Evolutionary conservation across 805 yeast genomes (phyloP), one percentile per base, ranked within the genome.

Genomic region (Deakozyma indianensis): DNA sequence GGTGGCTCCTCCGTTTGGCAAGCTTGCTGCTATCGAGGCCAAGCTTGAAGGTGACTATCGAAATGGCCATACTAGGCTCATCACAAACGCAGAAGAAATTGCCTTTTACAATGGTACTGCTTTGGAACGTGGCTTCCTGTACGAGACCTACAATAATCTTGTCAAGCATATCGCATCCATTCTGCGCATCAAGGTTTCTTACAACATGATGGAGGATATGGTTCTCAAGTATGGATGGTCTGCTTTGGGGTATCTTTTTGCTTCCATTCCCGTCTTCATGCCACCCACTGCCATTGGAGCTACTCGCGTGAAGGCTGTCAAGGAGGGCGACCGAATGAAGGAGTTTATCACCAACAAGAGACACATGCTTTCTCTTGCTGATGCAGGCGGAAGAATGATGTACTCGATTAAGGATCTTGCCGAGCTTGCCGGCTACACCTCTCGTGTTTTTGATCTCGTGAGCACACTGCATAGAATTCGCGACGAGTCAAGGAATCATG

Each of bases 311-410:
- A 52, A 50, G 22, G 28, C 50, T 49, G 45, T 45, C 47, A 45
- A 50, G 22, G 60, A 57, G 54, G 58, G 65, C 9, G 65, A 66
- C 48, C 55, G 79, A 63, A 85, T 88, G 85, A 80, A 85, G 55
- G 86, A 83, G 53, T 88, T 87, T 54, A 80, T 88, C 55, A 87
- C 85, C 45, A 88, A 88, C 68, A 88, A 88, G 65, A 73, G 97
- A 56, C 70, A 88, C 51, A 80, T 88, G 83, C 71, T 88, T 52
- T 81, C 92, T 2, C 71, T 88, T 59, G 95, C 96, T 3, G 97
- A 88, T 65, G 95, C 97, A 0, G 96, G 96, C 3, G 82, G 94
- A 14, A 71, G 96, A 53, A 72, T 88, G 64, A 87, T 88, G 95
- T 86, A 85, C 62, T 86, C 96, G 1, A 83, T 87, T 53, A 88